phyloP scores from a whole-genome alignment of 495 filamentous ascomycete genomes.

The Bryoglossum gracile region DNA sequence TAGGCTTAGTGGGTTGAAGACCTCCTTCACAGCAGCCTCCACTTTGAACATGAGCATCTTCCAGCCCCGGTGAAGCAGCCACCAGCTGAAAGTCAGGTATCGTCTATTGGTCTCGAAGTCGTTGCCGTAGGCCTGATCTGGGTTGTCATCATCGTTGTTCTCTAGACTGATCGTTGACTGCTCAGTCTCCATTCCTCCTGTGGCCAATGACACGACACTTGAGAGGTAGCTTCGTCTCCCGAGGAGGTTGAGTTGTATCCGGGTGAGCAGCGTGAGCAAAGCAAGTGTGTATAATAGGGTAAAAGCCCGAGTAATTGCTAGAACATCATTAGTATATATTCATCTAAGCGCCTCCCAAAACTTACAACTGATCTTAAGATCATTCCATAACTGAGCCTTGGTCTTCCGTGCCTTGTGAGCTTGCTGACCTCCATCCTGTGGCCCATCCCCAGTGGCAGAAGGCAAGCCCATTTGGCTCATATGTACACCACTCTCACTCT shows the following conservation, averaged over 20 bases:
- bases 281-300: slow-evolving; percentile 87
- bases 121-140: slow-evolving; percentile 71
- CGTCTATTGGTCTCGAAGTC: slow-evolving; percentile 92
- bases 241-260: slow-evolving; percentile 94
- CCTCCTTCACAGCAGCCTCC: slow-evolving; percentile 69
- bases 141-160: slow-evolving; percentile 78
- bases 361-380: slow-evolving; percentile 92
- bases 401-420: slow-evolving; percentile 56
- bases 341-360: neutral
- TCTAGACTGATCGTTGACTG: slow-evolving; percentile 72
- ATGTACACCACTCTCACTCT: slow-evolving; percentile 73
- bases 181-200: slow-evolving; percentile 44
- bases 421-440: slow-evolving; percentile 33
- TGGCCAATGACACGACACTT: slow-evolving; percentile 81
- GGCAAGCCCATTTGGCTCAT: slow-evolving; percentile 64
- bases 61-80: slow-evolving; percentile 90
- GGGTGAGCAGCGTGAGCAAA: slow-evolving; percentile 83
- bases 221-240: slow-evolving; percentile 92
- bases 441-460: slow-evolving; percentile 29
- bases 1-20: slow-evolving; percentile 79
- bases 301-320: slow-evolving; percentile 84
- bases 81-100: slow-evolving; percentile 97
- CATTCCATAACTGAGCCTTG: slow-evolving; percentile 93
- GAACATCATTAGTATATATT: neutral
- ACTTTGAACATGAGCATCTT: slow-evolving; percentile 72